A percentile compares a stretch with the other conserved stretches of the same genome.
Evolutionary conservation across 2,329 filamentous ascomycete genomes (phyloP).

Genomic region (Nannizzia gypsea): DNA sequence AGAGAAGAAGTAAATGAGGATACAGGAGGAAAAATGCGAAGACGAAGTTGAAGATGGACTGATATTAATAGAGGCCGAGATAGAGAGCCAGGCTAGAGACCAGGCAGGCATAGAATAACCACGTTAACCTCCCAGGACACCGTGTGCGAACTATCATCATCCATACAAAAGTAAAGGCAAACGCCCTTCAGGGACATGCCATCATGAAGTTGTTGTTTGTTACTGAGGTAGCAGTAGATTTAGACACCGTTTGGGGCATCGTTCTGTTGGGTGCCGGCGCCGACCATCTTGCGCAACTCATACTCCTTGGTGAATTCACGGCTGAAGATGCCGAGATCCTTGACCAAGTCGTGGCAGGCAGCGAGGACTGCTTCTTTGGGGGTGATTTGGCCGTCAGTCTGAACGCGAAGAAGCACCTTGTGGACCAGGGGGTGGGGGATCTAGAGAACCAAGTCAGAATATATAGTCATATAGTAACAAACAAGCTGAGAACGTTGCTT

Average conservation of each 20-base stretch:
- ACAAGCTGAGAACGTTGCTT: conserved; percentile 27
- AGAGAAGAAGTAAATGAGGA: background rate
- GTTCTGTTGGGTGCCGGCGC: conserved; percentile 44
- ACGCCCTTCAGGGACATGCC: background rate
- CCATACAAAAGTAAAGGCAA: background rate
- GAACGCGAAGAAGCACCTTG: conserved; percentile 63
- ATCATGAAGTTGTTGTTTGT: background rate
- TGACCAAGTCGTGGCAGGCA: conserved; percentile 70
- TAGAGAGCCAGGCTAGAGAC: background rate
- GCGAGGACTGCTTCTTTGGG: conserved; percentile 80
- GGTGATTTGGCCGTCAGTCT: conserved; percentile 78
- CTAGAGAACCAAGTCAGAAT: conserved; percentile 16
- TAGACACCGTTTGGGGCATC: conserved; percentile 16
- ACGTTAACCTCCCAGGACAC: background rate
- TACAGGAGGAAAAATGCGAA: background rate
- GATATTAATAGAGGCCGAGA: background rate
- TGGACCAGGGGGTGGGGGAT: conserved; percentile 36
- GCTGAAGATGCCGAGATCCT: conserved; percentile 65
- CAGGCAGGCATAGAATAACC: background rate
- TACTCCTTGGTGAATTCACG: conserved; percentile 88
- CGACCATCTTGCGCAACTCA: conserved; percentile 75
- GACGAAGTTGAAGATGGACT: background rate
- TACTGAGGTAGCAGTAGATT: background rate
- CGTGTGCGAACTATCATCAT: background rate
- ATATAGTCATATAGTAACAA: conserved; percentile 18